Evolutionary conservation across 116 monocot species (phyloP), one percentile per base, ranked within the genome.

Genomic region (Phalaenopsis hybrid): DNA sequence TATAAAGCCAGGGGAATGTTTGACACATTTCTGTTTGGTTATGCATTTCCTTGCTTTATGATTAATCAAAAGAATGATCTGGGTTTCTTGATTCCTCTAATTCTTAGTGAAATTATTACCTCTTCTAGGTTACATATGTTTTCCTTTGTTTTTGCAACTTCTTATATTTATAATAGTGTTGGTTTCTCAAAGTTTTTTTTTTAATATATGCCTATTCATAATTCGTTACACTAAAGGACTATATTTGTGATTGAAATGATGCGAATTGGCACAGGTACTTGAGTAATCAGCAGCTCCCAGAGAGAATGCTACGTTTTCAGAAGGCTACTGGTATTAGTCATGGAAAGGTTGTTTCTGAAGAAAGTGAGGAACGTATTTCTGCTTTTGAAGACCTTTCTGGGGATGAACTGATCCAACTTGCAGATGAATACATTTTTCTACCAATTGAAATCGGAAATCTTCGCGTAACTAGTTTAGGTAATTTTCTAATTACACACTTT

Each of bases 221-320:
- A 45, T 75, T 75, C 31, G n/a, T 20, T 45, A 75, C 46, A n/a
- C 10, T 10, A 37, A 46, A 45, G 18, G 75, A 46, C 5, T 75
- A 21, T 75, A 20, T 57, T 67, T 33, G 25, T 82, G 15, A 17
- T 74, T 58, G 6, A 34, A 57, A 49, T 43, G 37, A 31, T 50
- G 78, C 20, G n/a, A 79, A 67, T 84, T 17, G 77, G 51, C 78
- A 79, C 80, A 98, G 98, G 86, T 98, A 93, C 85, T 90, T 98
- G 8, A 89, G 93, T 72, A 88, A 93, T n/a, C 95, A 93, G 50
- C 85, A 95, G 67, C 90, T 98, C 84, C 98, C 98, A 76, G 79
- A 86, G 41, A 89, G 79, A 57, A 98, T 98, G 98, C 81, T 95
- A 76, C 81, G 77, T 44, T 78, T 87, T 69, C 98, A 88, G 83